These are phyloP conservation scores for Suillus bovinus DNA, from an alignment of 768 basidiomycete genomes.

Conservation along the genomic window DNA sequence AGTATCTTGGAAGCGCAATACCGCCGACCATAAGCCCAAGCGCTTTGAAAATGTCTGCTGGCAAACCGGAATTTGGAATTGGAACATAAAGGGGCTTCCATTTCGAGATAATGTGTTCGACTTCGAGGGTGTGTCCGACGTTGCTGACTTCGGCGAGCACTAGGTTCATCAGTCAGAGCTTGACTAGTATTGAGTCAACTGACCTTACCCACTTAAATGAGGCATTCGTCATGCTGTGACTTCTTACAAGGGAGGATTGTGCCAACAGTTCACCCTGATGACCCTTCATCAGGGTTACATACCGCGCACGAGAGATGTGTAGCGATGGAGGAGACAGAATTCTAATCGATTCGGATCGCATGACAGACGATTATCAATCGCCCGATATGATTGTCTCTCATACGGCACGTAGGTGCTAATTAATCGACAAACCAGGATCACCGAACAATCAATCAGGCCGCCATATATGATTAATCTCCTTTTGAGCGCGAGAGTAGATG, in stretches of 20 bases:
- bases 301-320: not conserved
- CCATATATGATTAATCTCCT: conserved; percentile 1
- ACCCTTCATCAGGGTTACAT: not conserved
- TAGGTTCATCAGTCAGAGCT: not conserved
- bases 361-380: not conserved
- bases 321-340: not conserved
- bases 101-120: not conserved
- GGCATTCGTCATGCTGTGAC: not conserved
- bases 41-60: not conserved
- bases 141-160: not conserved
- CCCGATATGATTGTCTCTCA: not conserved
- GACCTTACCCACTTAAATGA: not conserved
- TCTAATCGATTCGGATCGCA: not conserved
- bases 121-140: not conserved
- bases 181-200: not conserved
- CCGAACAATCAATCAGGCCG: not conserved
- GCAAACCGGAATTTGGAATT: not conserved
- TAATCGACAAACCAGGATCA: not conserved
- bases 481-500: not conserved
- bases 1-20: not conserved
- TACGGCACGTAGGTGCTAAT: not conserved
- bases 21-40: not conserved
- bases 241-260: not conserved
- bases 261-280: not conserved
- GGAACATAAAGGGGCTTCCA: not conserved